A percentile compares a stretch with the other conserved stretches of the same genome.
These are phyloP conservation scores for Acacia melanoxylon DNA, from an alignment of 306 rosid genomes.

Conservation along the genomic window DNA sequence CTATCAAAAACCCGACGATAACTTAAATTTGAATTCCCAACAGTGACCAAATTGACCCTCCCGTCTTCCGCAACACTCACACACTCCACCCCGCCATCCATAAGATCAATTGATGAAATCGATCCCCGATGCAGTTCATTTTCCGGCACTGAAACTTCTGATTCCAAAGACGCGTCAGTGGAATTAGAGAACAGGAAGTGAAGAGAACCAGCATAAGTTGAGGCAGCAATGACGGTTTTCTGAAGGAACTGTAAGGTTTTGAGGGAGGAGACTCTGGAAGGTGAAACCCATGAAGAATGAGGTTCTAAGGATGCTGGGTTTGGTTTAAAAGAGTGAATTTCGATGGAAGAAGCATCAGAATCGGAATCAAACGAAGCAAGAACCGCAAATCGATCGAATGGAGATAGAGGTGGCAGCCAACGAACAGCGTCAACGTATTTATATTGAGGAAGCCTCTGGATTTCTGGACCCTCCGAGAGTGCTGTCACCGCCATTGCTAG, in stretches of 20 bases:
- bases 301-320: slow-evolving; percentile 44
- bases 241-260: slow-evolving; percentile 52
- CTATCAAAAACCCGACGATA: slow-evolving; percentile 65
- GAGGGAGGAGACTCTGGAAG: slow-evolving; percentile 74
- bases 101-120: slow-evolving; percentile 56
- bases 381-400: slow-evolving; percentile 66
- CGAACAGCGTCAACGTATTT: slow-evolving; percentile 79
- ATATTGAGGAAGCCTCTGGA: slow-evolving; percentile 62
- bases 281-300: slow-evolving; percentile 51
- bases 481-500: slow-evolving; percentile 51
- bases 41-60: slow-evolving; percentile 61
- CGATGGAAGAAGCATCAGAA: slow-evolving; percentile 53
- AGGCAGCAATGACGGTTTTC: slow-evolving; percentile 58
- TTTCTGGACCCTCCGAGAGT: slow-evolving; percentile 40
- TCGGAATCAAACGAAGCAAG: slow-evolving; percentile 67
- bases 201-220: slow-evolving; percentile 63
- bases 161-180: slow-evolving; percentile 46
- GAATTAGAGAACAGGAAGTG: slow-evolving; percentile 60
- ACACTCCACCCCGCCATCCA: slow-evolving; percentile 72
- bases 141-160: slow-evolving; percentile 63
- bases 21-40: slow-evolving; percentile 53
- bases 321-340: slow-evolving; percentile 52
- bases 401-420: slow-evolving; percentile 74
- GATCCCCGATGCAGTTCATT: slow-evolving; percentile 50
- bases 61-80: slow-evolving; percentile 89